These are phyloP conservation scores for Venturia effusa DNA, from an alignment of 2,329 filamentous ascomycete species.

Conservation along the genomic window DNA sequence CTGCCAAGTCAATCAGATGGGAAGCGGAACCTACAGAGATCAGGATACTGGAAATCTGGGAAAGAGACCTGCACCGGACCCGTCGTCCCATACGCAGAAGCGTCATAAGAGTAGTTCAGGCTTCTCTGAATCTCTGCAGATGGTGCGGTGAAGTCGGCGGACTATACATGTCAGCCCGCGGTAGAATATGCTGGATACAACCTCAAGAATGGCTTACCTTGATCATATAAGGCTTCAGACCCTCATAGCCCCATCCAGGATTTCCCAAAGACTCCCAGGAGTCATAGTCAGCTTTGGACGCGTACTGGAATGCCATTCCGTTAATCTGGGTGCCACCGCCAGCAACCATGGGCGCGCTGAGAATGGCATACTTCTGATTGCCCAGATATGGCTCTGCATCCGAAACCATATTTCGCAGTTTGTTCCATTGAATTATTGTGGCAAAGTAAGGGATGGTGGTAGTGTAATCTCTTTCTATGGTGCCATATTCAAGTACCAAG, in stretches of 20 bases:
- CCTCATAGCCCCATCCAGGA: conserved; percentile 3
- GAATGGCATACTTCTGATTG: background rate
- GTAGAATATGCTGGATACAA: background rate
- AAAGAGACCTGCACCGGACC: background rate
- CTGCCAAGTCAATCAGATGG: background rate
- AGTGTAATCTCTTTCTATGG: background rate
- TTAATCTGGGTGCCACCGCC: background rate
- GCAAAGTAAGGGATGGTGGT: background rate
- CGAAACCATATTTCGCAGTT: background rate
- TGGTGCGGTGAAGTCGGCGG: background rate
- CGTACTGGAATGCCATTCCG: background rate
- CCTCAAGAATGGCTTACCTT: background rate
- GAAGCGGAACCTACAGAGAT: background rate
- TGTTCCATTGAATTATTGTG: background rate
- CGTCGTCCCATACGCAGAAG: background rate
- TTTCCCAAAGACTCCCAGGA: background rate
- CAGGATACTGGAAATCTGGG: background rate
- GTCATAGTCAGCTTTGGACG: background rate
- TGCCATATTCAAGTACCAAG: background rate
- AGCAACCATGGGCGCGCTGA: background rate
- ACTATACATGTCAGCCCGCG: background rate
- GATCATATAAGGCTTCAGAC: background rate
- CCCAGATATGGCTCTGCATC: background rate
- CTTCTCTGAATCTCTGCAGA: background rate
- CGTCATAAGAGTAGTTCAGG: background rate